These are phyloP conservation scores for Guadua angustifolia DNA, from an alignment of 176 grass and related monocot species.

Conservation along the genomic window DNA sequence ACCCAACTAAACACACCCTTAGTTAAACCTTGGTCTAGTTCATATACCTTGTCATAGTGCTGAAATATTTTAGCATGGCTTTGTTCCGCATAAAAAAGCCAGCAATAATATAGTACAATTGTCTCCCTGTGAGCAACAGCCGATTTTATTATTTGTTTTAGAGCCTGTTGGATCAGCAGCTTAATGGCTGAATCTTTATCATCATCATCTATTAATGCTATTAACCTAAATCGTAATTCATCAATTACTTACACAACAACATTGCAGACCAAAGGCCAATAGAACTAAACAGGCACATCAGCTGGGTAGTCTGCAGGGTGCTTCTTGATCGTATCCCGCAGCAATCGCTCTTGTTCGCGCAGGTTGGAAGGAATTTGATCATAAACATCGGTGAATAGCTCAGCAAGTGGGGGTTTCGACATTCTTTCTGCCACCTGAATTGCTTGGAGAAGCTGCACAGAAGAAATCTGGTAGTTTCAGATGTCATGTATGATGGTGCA, in stretches of 20 bases:
- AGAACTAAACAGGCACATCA: conserved; percentile 69
- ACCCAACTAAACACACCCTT: too few species aligned
- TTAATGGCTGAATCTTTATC: conserved; percentile 10
- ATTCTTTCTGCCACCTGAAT: conserved; percentile 90
- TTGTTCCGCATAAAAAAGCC: conserved; percentile 14
- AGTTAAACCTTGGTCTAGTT: neutral
- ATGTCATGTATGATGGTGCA: neutral
- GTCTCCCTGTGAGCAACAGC: neutral
- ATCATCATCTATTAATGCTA: conserved; percentile 30
- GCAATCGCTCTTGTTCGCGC: conserved; percentile 63
- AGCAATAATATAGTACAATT: neutral
- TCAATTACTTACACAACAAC: conserved; percentile 29
- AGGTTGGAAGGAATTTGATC: conserved; percentile 83
- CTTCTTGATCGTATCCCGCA: conserved; percentile 71
- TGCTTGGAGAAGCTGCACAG: conserved; percentile 71
- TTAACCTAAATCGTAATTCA: conserved; percentile 34
- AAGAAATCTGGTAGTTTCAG: conserved; percentile 21
- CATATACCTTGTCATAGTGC: neutral
- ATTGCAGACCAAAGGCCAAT: neutral
- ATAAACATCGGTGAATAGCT: conserved; percentile 91
- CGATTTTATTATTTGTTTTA: neutral
- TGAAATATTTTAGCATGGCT: conserved; percentile 8
- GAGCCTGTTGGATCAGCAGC: conserved; percentile 29
- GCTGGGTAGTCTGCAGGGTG: conserved; percentile 74
- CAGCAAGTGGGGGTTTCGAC: conserved; percentile 60